Evolutionary conservation across 2,329 filamentous ascomycete species (phyloP), one percentile per base, ranked within the genome.

Genomic region (Chrysoporthe austroafricana): DNA sequence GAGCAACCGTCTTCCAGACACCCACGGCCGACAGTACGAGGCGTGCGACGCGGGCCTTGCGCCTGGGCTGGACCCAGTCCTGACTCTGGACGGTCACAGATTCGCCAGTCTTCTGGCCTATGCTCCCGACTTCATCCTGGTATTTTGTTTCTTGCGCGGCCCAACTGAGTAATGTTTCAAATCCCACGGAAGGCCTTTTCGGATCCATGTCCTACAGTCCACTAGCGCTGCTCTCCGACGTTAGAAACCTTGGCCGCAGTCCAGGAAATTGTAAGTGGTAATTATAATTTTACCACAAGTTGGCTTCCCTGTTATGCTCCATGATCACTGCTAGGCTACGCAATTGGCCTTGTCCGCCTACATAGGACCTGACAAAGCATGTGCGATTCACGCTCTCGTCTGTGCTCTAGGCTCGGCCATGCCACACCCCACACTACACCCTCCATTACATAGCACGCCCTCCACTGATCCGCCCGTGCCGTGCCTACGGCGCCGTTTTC

Each of bases 151-250:
- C 32, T 26, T 54, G 21, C 26, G 11, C 50, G 50, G 50, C 7
- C 16, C 50, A 14, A 34, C 50, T 14, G 50, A 54, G 50, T 54
- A 54, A 54, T 54, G 46, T 50, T 50, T 52, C 48, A 52, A 52
- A 52, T 32, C 21, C 48, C 48, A 26, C 26, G 14, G 13, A 52
- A 21, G 48, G 21, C n/a, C 48, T 18, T 32, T 11, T 34, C 26
- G 26, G 50, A 54, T 14, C 50, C 50, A 54, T 54, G 50, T 16
- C 26, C 26, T 39, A 14, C 4, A 54, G 26, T 13, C 26, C 50
- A 54, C 50, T 54, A 54, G 50, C 26, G 48, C 48, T 52, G 21
- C 9, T 21, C 48, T 52, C 48, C 48, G 50, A 54, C 50, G 50
- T 54, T 54, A 21, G 8, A 34, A 34, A 54, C 26, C 26, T 34